phyloP scores from a whole-genome alignment of 1,284 basidiomycete genomes.

The Marasmius oreades region DNA sequence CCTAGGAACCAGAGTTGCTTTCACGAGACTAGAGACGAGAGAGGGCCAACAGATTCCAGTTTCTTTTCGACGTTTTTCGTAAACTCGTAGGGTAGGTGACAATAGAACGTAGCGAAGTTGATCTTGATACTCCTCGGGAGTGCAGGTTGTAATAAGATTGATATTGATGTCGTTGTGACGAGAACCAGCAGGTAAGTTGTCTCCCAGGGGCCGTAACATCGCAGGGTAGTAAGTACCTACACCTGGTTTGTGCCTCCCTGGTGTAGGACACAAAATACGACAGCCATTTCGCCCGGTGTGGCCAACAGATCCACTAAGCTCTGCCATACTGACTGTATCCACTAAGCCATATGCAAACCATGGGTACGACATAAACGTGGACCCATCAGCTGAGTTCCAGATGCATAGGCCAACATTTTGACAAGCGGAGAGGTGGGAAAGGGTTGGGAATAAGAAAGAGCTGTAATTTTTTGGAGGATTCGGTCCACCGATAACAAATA shows the following conservation, averaged over 20 bases:
- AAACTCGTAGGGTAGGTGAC: not conserved
- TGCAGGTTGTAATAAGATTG: not conserved
- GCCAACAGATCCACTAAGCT: not conserved
- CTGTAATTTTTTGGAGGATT: constrained; percentile 29
- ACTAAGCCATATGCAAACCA: constrained; percentile 13
- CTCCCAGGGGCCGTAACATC: constrained; percentile 2
- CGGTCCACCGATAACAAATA: constrained; percentile 22
- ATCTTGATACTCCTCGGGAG: not conserved
- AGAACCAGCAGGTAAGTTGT: not conserved
- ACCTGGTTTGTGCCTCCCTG: not conserved
- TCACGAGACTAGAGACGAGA: constrained; percentile 7
- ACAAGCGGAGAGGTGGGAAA: constrained; percentile 23
- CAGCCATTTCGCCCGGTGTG: not conserved
- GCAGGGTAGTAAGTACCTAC: not conserved
- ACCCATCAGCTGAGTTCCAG: constrained; percentile 20
- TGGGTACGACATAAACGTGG: constrained; percentile 19
- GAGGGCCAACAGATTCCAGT: constrained; percentile 6
- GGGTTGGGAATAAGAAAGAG: constrained; percentile 26
- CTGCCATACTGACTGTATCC: not conserved
- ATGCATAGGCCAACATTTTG: constrained; percentile 17
- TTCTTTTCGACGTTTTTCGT: constrained; percentile 4
- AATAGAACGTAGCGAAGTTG: not conserved
- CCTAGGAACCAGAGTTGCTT: constrained; percentile 14
- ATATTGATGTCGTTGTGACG: not conserved
- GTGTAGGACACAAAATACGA: not conserved